phyloP scores from a whole-genome alignment of 1,284 basidiomycete genomes.

The Bothia castanella region DNA sequence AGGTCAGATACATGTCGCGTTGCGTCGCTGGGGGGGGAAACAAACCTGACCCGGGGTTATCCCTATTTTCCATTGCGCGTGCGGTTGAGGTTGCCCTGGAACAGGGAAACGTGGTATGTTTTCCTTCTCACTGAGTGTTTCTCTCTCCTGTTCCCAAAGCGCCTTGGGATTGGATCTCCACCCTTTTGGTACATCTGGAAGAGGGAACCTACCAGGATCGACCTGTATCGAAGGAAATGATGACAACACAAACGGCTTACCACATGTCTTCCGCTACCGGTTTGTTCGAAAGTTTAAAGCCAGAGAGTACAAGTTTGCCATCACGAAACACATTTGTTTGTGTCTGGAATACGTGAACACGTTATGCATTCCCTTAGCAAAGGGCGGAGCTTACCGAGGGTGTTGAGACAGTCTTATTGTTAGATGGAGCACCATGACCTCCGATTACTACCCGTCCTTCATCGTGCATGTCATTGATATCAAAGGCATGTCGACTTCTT shows the following conservation, averaged over 20 bases:
- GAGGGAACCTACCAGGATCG: slow-evolving; percentile 60
- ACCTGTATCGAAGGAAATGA: slow-evolving; percentile 12
- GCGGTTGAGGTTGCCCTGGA: slow-evolving; percentile 31
- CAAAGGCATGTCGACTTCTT: slow-evolving; percentile 67
- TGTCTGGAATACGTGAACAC: slow-evolving; percentile 37
- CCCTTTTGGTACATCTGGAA: slow-evolving; percentile 73
- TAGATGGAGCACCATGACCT: slow-evolving; percentile 16
- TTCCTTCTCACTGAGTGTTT: slow-evolving; percentile 47
- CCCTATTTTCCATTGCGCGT: slow-evolving; percentile 50
- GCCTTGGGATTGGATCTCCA: slow-evolving; percentile 84
- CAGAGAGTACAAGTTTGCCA: slow-evolving; percentile 68
- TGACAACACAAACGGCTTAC: slow-evolving; percentile 40
- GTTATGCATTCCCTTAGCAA: not conserved
- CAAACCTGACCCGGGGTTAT: slow-evolving; percentile 70
- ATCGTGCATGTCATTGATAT: slow-evolving; percentile 56
- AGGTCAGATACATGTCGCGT: not conserved
- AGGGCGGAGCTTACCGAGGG: slow-evolving; percentile 17
- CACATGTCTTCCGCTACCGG: slow-evolving; percentile 71
- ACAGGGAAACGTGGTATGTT: slow-evolving; percentile 26
- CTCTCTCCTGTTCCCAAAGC: slow-evolving; percentile 64
- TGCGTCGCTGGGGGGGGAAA: not conserved
- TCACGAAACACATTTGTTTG: slow-evolving; percentile 56
- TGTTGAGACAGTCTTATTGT: not conserved
- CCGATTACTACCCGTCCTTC: slow-evolving; percentile 51
- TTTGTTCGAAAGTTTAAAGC: slow-evolving; percentile 70